Evolutionary conservation across 108 stramenopile genomes (phyloP), one percentile per base, ranked within the genome.

Genomic region (Skeletonema tropicum): DNA sequence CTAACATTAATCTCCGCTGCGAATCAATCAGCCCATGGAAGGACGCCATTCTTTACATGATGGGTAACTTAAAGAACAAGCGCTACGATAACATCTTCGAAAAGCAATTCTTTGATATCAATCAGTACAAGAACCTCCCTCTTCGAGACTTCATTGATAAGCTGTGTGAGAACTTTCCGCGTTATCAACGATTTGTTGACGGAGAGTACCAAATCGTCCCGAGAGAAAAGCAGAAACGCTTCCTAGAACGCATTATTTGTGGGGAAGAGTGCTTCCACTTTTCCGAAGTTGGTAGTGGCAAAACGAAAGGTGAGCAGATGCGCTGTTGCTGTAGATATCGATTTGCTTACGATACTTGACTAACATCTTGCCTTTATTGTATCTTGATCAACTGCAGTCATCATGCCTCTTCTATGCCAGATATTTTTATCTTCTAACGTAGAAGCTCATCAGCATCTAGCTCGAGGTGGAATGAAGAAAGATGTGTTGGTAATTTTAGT

Each of bases 261-360:
- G 85, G 82, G 3, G 69, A 83, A 31, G 82, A 86, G 46, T 86
- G 78, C 35, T 86, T 86, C 63, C 82, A 86, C 57, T 86, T 86
- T 63, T 58, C 52, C 29, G 85, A 86, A 64, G 85, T 86, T 21
- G 85, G 85, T 17, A 72, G 55, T 36, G 75, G 67, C 57, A 68
- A 75, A 30, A 80, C 79, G 15, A 74, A 72, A 63, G 31, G 49
- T 69, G 32, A 62, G 61, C 19, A 17, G 12, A 36, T 38, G 17
- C 36, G 36, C 19, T 14, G 61, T 38, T 33, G 32, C 61, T 1
- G 9, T 19, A 5, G 11, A 33, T 8, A 21, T n/a, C 6, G 1
- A 33, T 36, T 19, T 36, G 5, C 52, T 2, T 9, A 21, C 23
- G 33, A 62, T 7, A 62, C 36, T 19, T 33, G 61, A 19, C 61